These are phyloP conservation scores for Coemansia sp. DNA, from an alignment of 192 early-diverging fungal species.

Conservation along the genomic window DNA sequence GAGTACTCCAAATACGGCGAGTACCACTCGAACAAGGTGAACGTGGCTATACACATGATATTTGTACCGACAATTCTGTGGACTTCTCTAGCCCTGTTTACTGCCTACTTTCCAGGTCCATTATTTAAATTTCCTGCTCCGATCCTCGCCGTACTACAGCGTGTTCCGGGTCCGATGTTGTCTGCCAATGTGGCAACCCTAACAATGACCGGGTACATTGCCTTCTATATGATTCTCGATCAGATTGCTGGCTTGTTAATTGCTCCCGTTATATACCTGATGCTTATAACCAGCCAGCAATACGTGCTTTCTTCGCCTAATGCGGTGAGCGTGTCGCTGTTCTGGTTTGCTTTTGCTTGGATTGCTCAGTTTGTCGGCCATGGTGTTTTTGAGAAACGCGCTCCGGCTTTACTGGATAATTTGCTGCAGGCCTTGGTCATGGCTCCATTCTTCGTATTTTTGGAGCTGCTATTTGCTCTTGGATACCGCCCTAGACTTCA, in stretches of 20 bases:
- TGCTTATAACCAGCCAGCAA: slow-evolving; percentile 65
- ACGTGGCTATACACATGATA: slow-evolving; percentile 80
- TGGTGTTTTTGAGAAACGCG: slow-evolving; percentile 80
- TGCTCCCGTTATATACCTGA: slow-evolving; percentile 61
- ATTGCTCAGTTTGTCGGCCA: slow-evolving; percentile 90
- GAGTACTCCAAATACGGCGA: slow-evolving; percentile 80
- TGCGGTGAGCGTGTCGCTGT: slow-evolving; percentile 58
- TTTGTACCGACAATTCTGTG: slow-evolving; percentile 92
- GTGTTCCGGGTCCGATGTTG: slow-evolving; percentile 37
- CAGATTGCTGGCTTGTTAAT: slow-evolving; percentile 55
- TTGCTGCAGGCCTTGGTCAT: slow-evolving; percentile 85
- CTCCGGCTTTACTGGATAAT: slow-evolving; percentile 86
- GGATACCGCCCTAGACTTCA: slow-evolving; percentile 77
- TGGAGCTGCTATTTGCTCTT: slow-evolving; percentile 77
- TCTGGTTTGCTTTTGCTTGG: slow-evolving; percentile 75
- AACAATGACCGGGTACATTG: slow-evolving; percentile 56
- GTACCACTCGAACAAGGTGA: slow-evolving; percentile 76
- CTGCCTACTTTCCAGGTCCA: slow-evolving; percentile 39
- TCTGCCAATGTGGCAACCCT: slow-evolving; percentile 60
- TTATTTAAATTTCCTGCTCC: slow-evolving; percentile 45
- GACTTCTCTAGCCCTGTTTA: slow-evolving; percentile 66
- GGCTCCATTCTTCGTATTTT: slow-evolving; percentile 92
- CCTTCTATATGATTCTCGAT: slow-evolving; percentile 80
- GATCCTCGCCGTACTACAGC: slow-evolving; percentile 33
- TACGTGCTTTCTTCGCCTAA: slow-evolving; percentile 54